Percentiles rank a stretch among this genome's conserved stretches.
Conservation (phyloP, 1,284 basidiomycete species). For the Naganishia liquefaciens region DNA sequence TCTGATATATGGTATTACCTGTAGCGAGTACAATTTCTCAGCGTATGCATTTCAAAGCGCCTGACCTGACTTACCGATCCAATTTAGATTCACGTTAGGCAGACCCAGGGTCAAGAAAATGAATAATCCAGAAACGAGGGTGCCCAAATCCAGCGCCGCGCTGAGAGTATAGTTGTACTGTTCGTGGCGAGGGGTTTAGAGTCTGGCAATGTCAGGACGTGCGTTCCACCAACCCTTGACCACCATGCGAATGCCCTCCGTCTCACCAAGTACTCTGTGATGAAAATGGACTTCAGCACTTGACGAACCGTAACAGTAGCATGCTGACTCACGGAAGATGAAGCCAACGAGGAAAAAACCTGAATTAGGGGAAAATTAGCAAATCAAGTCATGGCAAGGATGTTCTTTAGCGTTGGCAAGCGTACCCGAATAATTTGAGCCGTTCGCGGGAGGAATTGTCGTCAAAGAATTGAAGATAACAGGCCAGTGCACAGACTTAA, state of each 20-base stretch:
- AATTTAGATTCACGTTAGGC: conserved; percentile 66
- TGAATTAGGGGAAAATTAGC: no score
- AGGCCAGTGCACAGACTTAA: conserved; percentile 77
- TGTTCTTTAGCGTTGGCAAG: no score
- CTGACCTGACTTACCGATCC: conserved; percentile 55
- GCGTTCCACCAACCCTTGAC: conserved; percentile 70
- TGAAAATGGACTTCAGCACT: background rate
- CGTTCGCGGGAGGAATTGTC: conserved; percentile 82
- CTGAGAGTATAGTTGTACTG: conserved; percentile 61
- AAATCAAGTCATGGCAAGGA: no score
- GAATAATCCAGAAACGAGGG: conserved; percentile 70
- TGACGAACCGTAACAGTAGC: no score
- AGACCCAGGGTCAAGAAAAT: conserved; percentile 84
- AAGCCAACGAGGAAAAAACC: conserved; percentile 86
- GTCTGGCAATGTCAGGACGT: background rate
- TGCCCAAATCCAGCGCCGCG: conserved; percentile 61
- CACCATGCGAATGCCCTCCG: conserved; percentile 85
- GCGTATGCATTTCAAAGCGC: background rate
- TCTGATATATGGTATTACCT: conserved; percentile 35
- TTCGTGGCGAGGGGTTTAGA: background rate
- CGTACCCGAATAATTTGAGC: conserved; percentile 95
- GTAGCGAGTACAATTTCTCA: conserved; percentile 51
- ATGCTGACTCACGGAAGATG: conserved; percentile 65
- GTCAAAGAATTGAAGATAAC: conserved; percentile 78
- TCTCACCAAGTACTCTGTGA: conserved; percentile 65